phyloP scores from a whole-genome alignment of 139 green algal genomes.

The Chlamydomonas schloesseri region DNA sequence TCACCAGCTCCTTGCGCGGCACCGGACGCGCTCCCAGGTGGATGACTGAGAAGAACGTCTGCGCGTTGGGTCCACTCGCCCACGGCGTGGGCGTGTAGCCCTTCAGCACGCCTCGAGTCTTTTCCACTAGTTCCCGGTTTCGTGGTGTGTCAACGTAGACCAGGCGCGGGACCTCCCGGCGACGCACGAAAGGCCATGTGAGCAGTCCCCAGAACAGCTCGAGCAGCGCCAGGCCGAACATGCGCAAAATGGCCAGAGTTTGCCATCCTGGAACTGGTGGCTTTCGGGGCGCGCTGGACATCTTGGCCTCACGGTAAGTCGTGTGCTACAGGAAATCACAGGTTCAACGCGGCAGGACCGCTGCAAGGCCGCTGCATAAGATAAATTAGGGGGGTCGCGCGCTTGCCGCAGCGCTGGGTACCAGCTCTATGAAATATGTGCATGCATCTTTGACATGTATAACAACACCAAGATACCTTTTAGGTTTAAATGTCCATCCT shows the following conservation, averaged over 20 bases:
- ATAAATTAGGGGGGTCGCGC: too few relatives aligned
- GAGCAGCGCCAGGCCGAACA: neutral
- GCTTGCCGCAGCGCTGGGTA: too few relatives aligned
- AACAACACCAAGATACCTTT: too few relatives aligned
- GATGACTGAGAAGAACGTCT: slow-evolving; percentile 13
- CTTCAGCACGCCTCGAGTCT: neutral
- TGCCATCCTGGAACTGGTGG: too few relatives aligned
- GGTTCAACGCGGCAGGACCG: too few relatives aligned
- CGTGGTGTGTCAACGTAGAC: neutral
- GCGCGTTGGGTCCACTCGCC: slow-evolving; percentile 3
- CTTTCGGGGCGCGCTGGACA: too few relatives aligned
- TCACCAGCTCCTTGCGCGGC: neutral
- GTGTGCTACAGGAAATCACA: too few relatives aligned
- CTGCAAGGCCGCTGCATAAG: too few relatives aligned
- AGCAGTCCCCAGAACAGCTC: slow-evolving; percentile 7
- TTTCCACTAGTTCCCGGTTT: neutral
- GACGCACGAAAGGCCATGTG: neutral
- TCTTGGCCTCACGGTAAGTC: too few relatives aligned
- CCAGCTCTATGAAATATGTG: too few relatives aligned
- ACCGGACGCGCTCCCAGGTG: neutral
- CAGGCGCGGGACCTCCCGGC: neutral
- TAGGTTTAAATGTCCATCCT: too few relatives aligned
- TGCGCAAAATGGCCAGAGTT: neutral
- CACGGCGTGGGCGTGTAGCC: neutral
- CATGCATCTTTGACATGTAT: too few relatives aligned